Conservation (phyloP, 2,329 filamentous ascomycete species). For the Ramularia endophylla region DNA sequence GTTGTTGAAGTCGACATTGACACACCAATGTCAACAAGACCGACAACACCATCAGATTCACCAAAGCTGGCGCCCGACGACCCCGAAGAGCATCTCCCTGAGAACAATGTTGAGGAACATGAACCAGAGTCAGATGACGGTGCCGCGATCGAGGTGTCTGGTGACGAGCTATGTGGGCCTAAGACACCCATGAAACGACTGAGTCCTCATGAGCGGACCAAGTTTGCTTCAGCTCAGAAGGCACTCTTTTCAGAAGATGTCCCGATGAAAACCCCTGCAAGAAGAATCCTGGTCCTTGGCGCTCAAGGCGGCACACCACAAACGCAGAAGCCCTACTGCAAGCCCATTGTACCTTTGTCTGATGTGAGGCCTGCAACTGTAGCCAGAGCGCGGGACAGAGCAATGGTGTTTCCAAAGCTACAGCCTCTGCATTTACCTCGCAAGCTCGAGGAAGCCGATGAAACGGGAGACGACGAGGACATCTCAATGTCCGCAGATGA, state of each 20-base stretch:
- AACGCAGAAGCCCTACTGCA: constrained; percentile 21
- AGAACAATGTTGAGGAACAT: constrained; percentile 6
- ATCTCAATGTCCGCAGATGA: constrained; percentile 2
- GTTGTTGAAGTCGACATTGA: constrained; percentile 19
- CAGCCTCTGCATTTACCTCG: constrained; percentile 5
- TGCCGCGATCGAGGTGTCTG: constrained; percentile 16
- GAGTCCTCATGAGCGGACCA: constrained; percentile 15
- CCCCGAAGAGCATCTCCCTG: constrained; percentile 8
- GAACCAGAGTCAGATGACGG: constrained; percentile 10
- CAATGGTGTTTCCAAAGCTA: constrained; percentile 22
- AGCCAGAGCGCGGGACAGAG: constrained; percentile 16
- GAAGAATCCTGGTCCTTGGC: constrained; percentile 15
- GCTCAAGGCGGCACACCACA: constrained; percentile 22
- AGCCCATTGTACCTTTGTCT: constrained; percentile 15
- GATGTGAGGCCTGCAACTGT: constrained; percentile 21
- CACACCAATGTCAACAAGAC: constrained; percentile 17
- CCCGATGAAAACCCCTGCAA: constrained; percentile 17
- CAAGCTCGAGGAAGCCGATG: not conserved
- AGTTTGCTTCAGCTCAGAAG: constrained; percentile 16
- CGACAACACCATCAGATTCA: constrained; percentile 21
- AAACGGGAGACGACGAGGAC: constrained; percentile 7
- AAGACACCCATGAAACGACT: constrained; percentile 30
- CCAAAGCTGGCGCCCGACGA: constrained; percentile 7
- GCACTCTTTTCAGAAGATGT: constrained; percentile 8
- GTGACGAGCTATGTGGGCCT: constrained; percentile 29